Conservation (phyloP, 140 eudicot genomes). For the Erigeron philadelphicus region DNA sequence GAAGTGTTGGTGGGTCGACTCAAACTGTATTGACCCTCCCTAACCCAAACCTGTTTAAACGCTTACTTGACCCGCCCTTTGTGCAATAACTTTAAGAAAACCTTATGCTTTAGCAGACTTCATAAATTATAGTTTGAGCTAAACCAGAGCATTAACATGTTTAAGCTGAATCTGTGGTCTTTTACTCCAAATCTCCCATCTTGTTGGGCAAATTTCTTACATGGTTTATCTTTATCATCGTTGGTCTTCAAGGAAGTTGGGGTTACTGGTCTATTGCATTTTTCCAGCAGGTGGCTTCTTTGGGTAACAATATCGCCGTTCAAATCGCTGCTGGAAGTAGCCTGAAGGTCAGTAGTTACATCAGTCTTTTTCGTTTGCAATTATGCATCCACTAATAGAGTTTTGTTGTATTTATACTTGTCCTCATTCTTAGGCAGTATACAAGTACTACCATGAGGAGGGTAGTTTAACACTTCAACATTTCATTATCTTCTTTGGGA, state of each 20-base stretch:
- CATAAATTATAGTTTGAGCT: too few species aligned
- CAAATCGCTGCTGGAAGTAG: slow-evolving; percentile 62
- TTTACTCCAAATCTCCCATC: too few species aligned
- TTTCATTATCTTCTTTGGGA: slow-evolving; percentile 45
- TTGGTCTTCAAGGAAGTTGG: slow-evolving; percentile 45
- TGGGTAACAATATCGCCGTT: slow-evolving; percentile 59
- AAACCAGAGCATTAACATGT: background rate
- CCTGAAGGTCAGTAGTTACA: slow-evolving; percentile 32
- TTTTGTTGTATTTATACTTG: background rate
- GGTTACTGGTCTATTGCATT: slow-evolving; percentile 62
- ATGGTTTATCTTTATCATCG: slow-evolving; percentile 1
- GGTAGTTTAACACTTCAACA: slow-evolving; percentile 51
- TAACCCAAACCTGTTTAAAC: too few species aligned
- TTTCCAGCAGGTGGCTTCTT: slow-evolving; percentile 67
- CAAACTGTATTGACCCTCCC: too few species aligned
- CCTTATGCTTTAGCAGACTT: too few species aligned
- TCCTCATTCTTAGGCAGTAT: slow-evolving; percentile 41
- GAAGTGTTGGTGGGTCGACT: too few species aligned
- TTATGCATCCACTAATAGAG: background rate
- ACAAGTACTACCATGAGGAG: slow-evolving; percentile 43
- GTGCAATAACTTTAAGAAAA: too few species aligned
- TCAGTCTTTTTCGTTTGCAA: background rate
- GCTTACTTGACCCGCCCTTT: too few species aligned
- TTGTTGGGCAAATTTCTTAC: background rate
- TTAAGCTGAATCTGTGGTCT: too few species aligned